Conservation (phyloP, 345 rosid species). For the Litchi chinensis region DNA sequence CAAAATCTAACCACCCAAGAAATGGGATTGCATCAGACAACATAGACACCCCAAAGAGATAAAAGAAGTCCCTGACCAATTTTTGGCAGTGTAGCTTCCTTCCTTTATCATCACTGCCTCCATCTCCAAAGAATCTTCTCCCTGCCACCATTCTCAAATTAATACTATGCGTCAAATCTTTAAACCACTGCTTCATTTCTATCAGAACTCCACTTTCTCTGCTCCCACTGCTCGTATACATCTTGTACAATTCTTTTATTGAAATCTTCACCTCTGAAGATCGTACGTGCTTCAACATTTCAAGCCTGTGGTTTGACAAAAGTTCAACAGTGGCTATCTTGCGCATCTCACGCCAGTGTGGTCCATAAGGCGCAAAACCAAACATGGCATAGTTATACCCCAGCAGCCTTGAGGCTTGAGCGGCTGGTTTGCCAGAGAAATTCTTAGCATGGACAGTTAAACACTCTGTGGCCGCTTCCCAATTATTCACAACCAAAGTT, state of each 20-base stretch:
- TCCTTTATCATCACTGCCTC: slow-evolving; percentile 12
- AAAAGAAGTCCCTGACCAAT: slow-evolving; percentile 23
- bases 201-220: slow-evolving; percentile 16
- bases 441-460: slow-evolving; percentile 33
- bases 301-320: slow-evolving; percentile 37
- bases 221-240: slow-evolving; percentile 8
- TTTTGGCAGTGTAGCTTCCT: slow-evolving; percentile 16
- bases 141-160: slow-evolving; percentile 37
- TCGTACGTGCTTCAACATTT: slow-evolving; percentile 28
- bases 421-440: slow-evolving; percentile 28
- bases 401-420: slow-evolving; percentile 33
- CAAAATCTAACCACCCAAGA: slow-evolving; percentile 46
- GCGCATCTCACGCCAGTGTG: slow-evolving; percentile 45
- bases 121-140: slow-evolving; percentile 27
- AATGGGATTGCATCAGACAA: slow-evolving; percentile 41
- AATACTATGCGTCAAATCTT: slow-evolving; percentile 31
- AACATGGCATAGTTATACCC: slow-evolving; percentile 44
- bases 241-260: slow-evolving; percentile 20
- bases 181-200: slow-evolving; percentile 46
- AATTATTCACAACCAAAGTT: slow-evolving; percentile 29
- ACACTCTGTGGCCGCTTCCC: slow-evolving; percentile 41
- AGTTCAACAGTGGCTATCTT: slow-evolving; percentile 34
- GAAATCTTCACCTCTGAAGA: slow-evolving; percentile 27
- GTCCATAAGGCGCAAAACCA: slow-evolving; percentile 44
- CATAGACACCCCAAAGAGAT: slow-evolving; percentile 31